Conservation (phyloP, 2,329 filamentous ascomycete species). For the Cercospora berteroae region DNA sequence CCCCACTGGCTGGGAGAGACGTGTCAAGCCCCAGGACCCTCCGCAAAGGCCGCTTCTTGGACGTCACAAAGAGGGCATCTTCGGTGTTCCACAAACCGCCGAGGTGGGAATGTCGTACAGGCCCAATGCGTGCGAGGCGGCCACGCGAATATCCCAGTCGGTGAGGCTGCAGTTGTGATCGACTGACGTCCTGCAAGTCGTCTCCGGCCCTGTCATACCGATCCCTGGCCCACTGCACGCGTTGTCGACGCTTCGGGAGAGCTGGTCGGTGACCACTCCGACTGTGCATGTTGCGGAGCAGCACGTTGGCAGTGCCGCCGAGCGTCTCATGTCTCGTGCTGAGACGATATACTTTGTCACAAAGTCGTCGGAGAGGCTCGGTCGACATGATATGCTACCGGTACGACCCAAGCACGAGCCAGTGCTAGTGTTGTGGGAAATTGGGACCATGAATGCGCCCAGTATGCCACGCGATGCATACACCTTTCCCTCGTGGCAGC, state of each 20-base stretch:
- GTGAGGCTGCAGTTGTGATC: background rate
- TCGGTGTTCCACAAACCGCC: background rate
- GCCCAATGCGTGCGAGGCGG: background rate
- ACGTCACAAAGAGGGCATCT: background rate
- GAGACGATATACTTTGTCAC: background rate
- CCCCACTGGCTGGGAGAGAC: background rate
- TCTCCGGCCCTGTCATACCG: background rate
- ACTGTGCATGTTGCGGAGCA: background rate
- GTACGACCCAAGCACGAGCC: background rate
- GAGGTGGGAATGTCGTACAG: background rate
- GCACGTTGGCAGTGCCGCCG: background rate
- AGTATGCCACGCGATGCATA: constrained; percentile 2
- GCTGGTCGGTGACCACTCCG: background rate
- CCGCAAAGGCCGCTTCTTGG: background rate
- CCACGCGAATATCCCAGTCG: background rate
- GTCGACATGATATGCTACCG: background rate
- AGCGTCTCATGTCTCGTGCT: background rate
- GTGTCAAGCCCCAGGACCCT: background rate
- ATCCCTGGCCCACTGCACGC: background rate
- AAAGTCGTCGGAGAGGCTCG: constrained; percentile 1
- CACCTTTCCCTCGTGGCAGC: constrained; percentile 10
- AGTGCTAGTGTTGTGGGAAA: background rate
- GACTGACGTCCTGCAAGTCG: background rate
- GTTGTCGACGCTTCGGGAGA: background rate
- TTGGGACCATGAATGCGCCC: background rate